Conservation (phyloP, 495 filamentous ascomycete genomes). For the Penicillium canescens region DNA sequence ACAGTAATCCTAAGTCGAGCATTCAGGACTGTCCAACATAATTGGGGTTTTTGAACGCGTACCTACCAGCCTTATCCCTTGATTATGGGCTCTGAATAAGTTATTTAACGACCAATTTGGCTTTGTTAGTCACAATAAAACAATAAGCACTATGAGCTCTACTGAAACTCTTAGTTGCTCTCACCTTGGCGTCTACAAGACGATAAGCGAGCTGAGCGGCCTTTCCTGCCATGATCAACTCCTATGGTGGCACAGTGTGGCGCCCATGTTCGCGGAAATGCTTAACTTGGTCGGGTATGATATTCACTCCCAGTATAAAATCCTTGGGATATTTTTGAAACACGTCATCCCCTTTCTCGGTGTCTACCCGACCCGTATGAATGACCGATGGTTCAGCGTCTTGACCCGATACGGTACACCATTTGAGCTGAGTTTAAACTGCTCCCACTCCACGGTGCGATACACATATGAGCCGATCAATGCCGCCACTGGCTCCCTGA, state of each 20-base stretch:
- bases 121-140: too few species aligned
- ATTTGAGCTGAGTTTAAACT: conserved; percentile 21
- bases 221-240: too few species aligned
- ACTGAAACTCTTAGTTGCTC: too few species aligned
- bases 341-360: conserved; percentile 9
- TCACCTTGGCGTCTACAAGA: too few species aligned
- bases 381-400: conserved; percentile 6
- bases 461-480: conserved; percentile 16
- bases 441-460: conserved; percentile 5
- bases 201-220: too few species aligned
- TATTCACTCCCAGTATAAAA: conserved; percentile 5
- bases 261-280: conserved; percentile 17
- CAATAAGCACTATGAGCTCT: too few species aligned
- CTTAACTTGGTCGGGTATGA: conserved; percentile 5
- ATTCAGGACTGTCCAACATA: too few species aligned
- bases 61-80: too few species aligned
- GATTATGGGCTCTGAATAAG: too few species aligned
- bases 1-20: too few species aligned
- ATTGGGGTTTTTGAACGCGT: too few species aligned
- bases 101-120: too few species aligned
- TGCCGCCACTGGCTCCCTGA: neutral
- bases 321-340: neutral
- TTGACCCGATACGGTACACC: conserved; percentile 14
- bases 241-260: conserved; percentile 18
- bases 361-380: neutral